Percentiles rank a stretch among this genome's conserved stretches.
phyloP scores from a whole-genome alignment of 2,329 filamentous ascomycete genomes.

The Immersiporthe knoxdaviesiana region DNA sequence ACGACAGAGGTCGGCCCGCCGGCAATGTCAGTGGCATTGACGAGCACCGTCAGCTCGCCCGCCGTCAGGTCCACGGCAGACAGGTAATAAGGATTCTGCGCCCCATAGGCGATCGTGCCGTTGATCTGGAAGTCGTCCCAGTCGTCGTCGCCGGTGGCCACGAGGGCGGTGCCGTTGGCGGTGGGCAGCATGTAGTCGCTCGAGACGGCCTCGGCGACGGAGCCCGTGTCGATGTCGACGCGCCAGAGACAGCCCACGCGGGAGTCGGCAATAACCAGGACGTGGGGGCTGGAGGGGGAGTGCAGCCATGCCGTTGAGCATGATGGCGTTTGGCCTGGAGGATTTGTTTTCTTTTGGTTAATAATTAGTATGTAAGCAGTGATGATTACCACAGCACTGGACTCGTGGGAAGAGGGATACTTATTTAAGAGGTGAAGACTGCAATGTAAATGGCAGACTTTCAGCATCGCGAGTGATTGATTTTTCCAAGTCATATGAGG shows the following conservation, averaged over 20 bases:
- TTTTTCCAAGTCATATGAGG: not conserved
- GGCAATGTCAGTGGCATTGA: slow-evolving; percentile 2
- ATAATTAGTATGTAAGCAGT: too few species aligned
- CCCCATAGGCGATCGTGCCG: slow-evolving; percentile 19
- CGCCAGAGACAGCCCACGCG: slow-evolving; percentile 24
- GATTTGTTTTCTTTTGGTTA: too few species aligned
- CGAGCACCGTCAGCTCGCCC: slow-evolving; percentile 13
- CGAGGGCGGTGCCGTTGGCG: slow-evolving; percentile 21
- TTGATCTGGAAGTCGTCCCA: slow-evolving; percentile 22
- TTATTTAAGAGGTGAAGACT: too few species aligned
- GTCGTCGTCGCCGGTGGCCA: slow-evolving; percentile 19
- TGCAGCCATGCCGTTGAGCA: slow-evolving; percentile 29
- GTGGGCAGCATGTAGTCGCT: slow-evolving; percentile 8
- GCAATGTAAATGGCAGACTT: too few species aligned
- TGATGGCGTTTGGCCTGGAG: slow-evolving; percentile 23
- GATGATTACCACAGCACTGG: not conserved
- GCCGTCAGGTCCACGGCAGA: slow-evolving; percentile 9
- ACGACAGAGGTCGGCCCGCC: slow-evolving; percentile 19
- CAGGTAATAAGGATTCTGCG: slow-evolving; percentile 14
- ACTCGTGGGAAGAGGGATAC: too few species aligned
- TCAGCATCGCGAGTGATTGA: not conserved
- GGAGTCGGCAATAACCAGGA: slow-evolving; percentile 26
- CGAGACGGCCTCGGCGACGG: slow-evolving; percentile 18
- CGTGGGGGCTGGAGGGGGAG: slow-evolving; percentile 21
- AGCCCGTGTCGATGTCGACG: slow-evolving; percentile 23